Conservation (phyloP, 2,329 filamentous ascomycete species). For the Mycogone perniciosa region DNA sequence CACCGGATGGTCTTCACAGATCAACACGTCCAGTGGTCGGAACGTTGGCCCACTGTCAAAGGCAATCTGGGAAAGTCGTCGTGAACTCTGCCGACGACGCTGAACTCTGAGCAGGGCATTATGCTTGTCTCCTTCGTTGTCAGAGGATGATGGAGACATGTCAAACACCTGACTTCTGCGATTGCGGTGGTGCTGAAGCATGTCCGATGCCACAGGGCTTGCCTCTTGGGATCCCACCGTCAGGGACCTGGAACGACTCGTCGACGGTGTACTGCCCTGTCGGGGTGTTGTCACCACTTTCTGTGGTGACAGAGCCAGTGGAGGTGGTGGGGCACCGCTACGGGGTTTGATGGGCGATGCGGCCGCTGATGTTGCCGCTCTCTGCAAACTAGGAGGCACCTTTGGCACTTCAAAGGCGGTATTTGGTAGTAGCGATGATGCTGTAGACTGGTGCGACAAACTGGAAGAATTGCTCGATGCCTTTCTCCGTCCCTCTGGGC, state of each 20-base stretch:
- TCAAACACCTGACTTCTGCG: slow-evolving; percentile 92
- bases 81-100: slow-evolving; percentile 88
- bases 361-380: slow-evolving; percentile 49
- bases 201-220: slow-evolving; percentile 63
- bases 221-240: slow-evolving; percentile 93
- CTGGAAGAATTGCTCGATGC: slow-evolving; percentile 84
- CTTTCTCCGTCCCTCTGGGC: slow-evolving; percentile 74
- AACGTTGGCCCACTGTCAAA: slow-evolving; percentile 80
- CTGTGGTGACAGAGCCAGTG: slow-evolving; percentile 53
- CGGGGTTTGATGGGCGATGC: slow-evolving; percentile 54
- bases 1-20: slow-evolving; percentile 96
- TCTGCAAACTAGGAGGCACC: slow-evolving; percentile 52
- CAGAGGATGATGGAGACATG: slow-evolving; percentile 93
- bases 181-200: slow-evolving; percentile 75
- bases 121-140: slow-evolving; percentile 90
- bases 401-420: slow-evolving; percentile 65
- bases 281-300: slow-evolving; percentile 56
- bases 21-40: slow-evolving; percentile 84
- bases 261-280: slow-evolving; percentile 54
- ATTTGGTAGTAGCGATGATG: slow-evolving; percentile 58
- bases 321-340: slow-evolving; percentile 43
- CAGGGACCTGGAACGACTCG: slow-evolving; percentile 72
- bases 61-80: slow-evolving; percentile 85
- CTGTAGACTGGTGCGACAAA: slow-evolving; percentile 68
- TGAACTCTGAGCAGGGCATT: slow-evolving; percentile 90